Base-by-base conservation (phyloP, 1,139 yeast genomes). In the Blastobotrys niveus region DNA sequence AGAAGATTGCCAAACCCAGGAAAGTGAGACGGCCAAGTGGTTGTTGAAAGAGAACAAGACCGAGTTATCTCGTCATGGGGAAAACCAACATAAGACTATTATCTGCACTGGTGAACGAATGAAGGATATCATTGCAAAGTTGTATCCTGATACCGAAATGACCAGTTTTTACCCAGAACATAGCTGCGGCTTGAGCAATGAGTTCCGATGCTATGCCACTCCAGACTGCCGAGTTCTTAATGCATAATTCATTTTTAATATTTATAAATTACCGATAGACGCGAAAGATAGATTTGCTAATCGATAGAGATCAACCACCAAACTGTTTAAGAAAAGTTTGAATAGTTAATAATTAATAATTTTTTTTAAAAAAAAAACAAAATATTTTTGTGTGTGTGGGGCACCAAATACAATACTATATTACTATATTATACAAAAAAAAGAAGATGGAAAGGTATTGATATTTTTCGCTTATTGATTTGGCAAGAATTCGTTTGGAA, bases 61-160 rank as follows among this genome's bases (percentile, higher is more conserved):
- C 7, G 47, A 34, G 8, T 9, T 27, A 14, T 37, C 49, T n/a
- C 27, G 39, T 25, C 24, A 51, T 4, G 81, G 81, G 1, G 71
- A 57, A 31, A 47, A 55, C n/a, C 68, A 70, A 48, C 74, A 72
- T 54, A 76, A 77, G 54, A 62, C 82, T 33, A 72, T 85, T 18
- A 76, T 85, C 3, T 83, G 93, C 50, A 87, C 96, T 1, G 96
- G 96, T 24, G 95, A 88, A 65, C 74, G 95, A 62, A 87, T 88
- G 91, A 70, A 72, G 24, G 73, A 73, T 3, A 64, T 82, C 15
- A 76, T 87, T 33, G 60, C 67, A 34, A 68, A 71, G 43, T 75
- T 75, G 19, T 87, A 87, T 56, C 85, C 88, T 1, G 84, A 73
- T 43, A 71, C 83, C 1, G 57, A 65, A 22, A 71, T 78, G 43